Evolutionary conservation across 176 grass and related monocot genomes (phyloP).

Genomic region (Hsuehochloa calcarea): DNA sequence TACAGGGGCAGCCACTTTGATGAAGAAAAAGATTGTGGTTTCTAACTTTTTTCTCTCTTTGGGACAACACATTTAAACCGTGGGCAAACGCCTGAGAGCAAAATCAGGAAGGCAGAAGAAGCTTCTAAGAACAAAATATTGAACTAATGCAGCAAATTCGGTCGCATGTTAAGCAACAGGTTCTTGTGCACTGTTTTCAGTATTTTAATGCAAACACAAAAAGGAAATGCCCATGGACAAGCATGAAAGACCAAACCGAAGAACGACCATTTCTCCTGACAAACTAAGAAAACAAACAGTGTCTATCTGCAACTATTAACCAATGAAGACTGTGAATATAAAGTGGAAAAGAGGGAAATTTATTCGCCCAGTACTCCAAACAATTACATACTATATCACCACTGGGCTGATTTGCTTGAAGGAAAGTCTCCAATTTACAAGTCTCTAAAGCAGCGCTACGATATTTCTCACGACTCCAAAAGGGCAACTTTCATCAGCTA

Average conservation of each 20-base stretch:
- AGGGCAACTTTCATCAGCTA: not conserved
- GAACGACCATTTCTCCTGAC: not conserved
- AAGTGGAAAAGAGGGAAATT: not conserved
- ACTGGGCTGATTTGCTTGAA: not conserved
- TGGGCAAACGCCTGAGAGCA: not conserved
- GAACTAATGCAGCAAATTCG: not conserved
- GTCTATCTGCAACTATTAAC: not conserved
- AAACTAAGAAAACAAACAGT: not conserved
- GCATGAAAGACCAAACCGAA: not conserved
- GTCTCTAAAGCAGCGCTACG: not conserved
- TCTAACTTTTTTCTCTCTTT: not conserved
- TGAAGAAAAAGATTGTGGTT: constrained; percentile 6
- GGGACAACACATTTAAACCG: not conserved
- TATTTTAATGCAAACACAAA: constrained; percentile 3
- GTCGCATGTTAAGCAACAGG: constrained; percentile 4
- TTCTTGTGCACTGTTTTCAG: not conserved
- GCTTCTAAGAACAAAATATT: not conserved
- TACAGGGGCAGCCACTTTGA: not conserved
- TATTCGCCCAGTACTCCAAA: not conserved
- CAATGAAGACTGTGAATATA: not conserved
- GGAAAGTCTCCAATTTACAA: not conserved
- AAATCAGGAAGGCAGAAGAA: not conserved
- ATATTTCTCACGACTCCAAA: not conserved
- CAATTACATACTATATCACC: not conserved
- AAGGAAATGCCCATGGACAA: not conserved